Base-by-base conservation (phyloP, 1,284 basidiomycete species). In the Irpex lacteus region DNA sequence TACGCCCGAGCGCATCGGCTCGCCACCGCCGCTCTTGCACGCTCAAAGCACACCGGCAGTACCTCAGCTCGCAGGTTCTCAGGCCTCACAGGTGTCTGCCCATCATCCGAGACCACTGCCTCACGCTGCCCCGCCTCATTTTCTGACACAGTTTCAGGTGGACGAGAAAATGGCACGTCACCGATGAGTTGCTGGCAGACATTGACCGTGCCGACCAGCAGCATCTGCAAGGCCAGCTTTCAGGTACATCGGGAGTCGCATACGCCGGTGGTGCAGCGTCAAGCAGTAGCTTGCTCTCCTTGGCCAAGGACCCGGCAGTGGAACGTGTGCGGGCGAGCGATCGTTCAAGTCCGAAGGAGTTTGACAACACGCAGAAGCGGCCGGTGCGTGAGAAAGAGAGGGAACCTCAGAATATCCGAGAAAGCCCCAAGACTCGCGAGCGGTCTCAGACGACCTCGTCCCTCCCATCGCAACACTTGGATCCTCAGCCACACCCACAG, bases 151-250 rank as follows among this genome's bases (percentile, higher is more conserved):
- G 69, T 80, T 81, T 71, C 78, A 84, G 61, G 26, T 82, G 67
- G 85, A 84, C 21, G 85, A 87, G 59, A 80, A 80, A 80, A 55
- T 89, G 85, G 81, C 81, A 87, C 63, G 83, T 90, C 80, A 88
- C 88, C 0, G 84, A 85, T 44, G 86, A 90, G 68, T 78, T 90
- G 34, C 78, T 89, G 73, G 86, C 85, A 32, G 87, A 90, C 66
- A 87, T 90, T 67, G 88, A 90, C 71, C 81, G 84, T 40, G 85
- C 85, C 9, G 78, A 81, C 65, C 79, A 66, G 78, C 82, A 72
- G 40, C 40, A 44, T 44, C 40, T 44, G 68, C 76, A 72, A 68
- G 75, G 63, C 18, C 68, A 64, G 47, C 65, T 78, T 5, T 75
- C 77, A 52, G 82, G 82, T 19, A 81, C 77, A 65, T 74, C 79